These are phyloP conservation scores for Lipomyces orientalis DNA, from an alignment of 805 yeast species.

Conservation along the genomic window DNA sequence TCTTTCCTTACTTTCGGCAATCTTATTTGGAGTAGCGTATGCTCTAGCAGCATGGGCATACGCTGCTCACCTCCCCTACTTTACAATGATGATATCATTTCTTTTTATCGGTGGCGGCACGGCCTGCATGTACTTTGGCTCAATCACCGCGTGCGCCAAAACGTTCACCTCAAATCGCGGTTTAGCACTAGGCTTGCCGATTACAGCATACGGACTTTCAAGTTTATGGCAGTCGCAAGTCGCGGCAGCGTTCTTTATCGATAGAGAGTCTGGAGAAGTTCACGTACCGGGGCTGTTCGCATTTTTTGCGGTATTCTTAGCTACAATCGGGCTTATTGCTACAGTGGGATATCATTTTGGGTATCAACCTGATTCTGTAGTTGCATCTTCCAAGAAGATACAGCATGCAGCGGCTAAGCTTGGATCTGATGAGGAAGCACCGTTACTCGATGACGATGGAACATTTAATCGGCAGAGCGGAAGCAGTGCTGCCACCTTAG, in stretches of 20 bases:
- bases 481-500: background rate
- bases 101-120: constrained; percentile 49
- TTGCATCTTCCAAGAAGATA: background rate
- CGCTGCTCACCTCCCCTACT: constrained; percentile 23
- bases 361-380: constrained; percentile 7
- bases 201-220: constrained; percentile 84
- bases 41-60: constrained; percentile 37
- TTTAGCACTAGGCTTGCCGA: constrained; percentile 85
- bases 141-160: constrained; percentile 42
- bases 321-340: constrained; percentile 32
- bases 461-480: background rate
- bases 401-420: background rate
- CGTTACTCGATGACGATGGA: constrained; percentile 7
- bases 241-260: constrained; percentile 49
- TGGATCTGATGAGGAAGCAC: constrained; percentile 14
- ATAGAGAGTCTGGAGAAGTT: constrained; percentile 32
- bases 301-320: constrained; percentile 35
- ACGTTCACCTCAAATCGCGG: constrained; percentile 57
- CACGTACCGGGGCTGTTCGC: constrained; percentile 32
- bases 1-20: constrained; percentile 32
- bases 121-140: constrained; percentile 47
- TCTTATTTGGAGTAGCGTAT: constrained; percentile 35
- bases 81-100: constrained; percentile 43
- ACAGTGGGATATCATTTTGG: constrained; percentile 27
- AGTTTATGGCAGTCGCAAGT: constrained; percentile 75